Percentiles rank a stretch among this genome's conserved stretches.
These are phyloP conservation scores for Arthrobotrys iridis DNA, from an alignment of 2,329 filamentous ascomycete genomes.

Conservation along the genomic window DNA sequence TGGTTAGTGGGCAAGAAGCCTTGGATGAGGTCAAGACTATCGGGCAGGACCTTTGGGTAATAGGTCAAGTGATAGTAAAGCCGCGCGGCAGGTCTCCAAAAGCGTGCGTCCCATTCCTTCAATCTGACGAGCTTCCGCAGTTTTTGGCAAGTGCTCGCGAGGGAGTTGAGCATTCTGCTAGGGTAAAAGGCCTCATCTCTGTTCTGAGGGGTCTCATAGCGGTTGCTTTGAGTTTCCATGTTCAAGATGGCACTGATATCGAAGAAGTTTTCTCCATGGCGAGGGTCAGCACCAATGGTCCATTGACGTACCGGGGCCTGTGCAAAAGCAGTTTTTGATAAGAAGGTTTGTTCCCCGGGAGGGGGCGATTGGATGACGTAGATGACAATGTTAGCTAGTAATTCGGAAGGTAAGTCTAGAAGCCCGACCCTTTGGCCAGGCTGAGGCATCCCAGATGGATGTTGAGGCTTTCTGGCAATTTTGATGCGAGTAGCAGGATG, in stretches of 20 bases:
- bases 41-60: conserved; percentile 52
- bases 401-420: conserved; percentile 30
- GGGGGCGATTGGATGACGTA: conserved; percentile 36
- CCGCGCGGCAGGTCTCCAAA: conserved; percentile 56
- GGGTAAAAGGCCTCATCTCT: conserved; percentile 41
- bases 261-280: conserved; percentile 8
- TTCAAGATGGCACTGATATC: conserved; percentile 24
- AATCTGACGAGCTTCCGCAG: conserved; percentile 53
- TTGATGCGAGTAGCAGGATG: conserved; percentile 9
- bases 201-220: conserved; percentile 32
- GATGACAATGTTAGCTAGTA: conserved; percentile 26
- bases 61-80: conserved; percentile 55
- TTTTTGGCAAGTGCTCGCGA: conserved; percentile 53
- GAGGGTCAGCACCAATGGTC: conserved; percentile 12
- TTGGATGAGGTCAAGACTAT: conserved; percentile 56
- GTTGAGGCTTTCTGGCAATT: conserved; percentile 2
- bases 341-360: not conserved
- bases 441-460: not conserved
- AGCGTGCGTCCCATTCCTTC: conserved; percentile 55
- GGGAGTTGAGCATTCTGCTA: conserved; percentile 40
- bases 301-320: conserved; percentile 23
- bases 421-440: conserved; percentile 17
- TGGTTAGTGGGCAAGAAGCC: conserved; percentile 55
- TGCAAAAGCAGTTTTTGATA: conserved; percentile 11
- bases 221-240: not conserved